Conservation (phyloP, 2,329 filamentous ascomycete species). For the Fusarium continuum region DNA sequence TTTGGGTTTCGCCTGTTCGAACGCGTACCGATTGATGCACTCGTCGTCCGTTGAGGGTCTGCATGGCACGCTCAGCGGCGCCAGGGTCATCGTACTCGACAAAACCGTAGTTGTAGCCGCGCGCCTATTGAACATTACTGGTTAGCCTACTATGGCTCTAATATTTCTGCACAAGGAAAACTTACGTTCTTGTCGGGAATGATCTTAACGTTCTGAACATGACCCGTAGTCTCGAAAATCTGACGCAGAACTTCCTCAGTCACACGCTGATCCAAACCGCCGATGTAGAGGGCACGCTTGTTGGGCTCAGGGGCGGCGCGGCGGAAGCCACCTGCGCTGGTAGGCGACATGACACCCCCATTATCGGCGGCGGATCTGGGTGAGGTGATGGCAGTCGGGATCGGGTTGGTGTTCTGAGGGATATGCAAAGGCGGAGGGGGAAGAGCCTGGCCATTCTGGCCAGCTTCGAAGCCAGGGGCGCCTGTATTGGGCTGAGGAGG, state of each 20-base stretch:
- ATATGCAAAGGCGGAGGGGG: constrained; percentile 92
- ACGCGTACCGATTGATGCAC: constrained; percentile 86
- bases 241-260: constrained; percentile 96
- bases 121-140: constrained; percentile 67
- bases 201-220: constrained; percentile 99
- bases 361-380: constrained; percentile 76
- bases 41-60: constrained; percentile 91
- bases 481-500: constrained; percentile 74
- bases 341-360: constrained; percentile 82
- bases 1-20: background rate
- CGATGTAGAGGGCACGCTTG: constrained; percentile 96
- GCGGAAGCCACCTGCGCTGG: constrained; percentile 81
- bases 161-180: constrained; percentile 39
- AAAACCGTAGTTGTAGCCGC: constrained; percentile 99
- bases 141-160: constrained; percentile 35
- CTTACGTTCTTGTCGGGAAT: constrained; percentile 99
- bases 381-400: constrained; percentile 90
- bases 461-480: constrained; percentile 79
- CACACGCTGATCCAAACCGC: constrained; percentile 91
- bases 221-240: constrained; percentile 98
- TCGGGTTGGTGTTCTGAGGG: constrained; percentile 94
- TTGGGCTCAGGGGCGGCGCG: constrained; percentile 97
- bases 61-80: constrained; percentile 96
- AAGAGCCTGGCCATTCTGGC: constrained; percentile 79
- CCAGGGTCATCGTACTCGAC: constrained; percentile 98